Conservation (phyloP, 1,284 basidiomycete species). For the Marasmius fiardii region DNA sequence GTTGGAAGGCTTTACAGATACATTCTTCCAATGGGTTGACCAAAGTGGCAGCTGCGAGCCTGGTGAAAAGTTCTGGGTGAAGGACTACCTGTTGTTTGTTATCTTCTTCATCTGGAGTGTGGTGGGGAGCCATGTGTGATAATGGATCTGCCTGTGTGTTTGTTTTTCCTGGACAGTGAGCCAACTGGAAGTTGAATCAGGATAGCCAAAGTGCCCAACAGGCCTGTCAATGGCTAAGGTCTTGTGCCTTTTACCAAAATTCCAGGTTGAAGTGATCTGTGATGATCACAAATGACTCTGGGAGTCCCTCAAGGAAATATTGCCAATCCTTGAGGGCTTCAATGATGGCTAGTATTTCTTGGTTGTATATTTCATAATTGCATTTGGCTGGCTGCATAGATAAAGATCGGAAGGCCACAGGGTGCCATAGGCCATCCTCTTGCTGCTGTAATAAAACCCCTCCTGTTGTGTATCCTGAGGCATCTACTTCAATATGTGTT, state of each 20-base stretch:
- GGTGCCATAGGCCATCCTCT: conserved; percentile 7
- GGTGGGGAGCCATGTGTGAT: neutral
- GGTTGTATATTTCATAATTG: conserved; percentile 10
- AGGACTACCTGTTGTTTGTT: neutral
- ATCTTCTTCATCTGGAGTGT: neutral
- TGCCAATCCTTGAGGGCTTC: conserved; percentile 26
- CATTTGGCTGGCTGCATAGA: conserved; percentile 4
- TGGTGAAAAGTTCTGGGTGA: neutral
- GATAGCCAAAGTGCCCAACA: neutral
- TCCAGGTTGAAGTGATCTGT: neutral
- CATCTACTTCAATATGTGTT: conserved; percentile 7
- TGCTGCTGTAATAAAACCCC: conserved; percentile 8
- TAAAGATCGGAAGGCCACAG: conserved; percentile 3
- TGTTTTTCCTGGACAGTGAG: neutral
- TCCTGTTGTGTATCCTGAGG: conserved; percentile 5
- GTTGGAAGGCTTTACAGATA: too few relatives aligned
- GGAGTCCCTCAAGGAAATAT: conserved; percentile 19
- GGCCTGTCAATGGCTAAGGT: neutral
- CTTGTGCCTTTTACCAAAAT: neutral
- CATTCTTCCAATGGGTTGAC: neutral
- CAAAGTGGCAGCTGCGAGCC: neutral
- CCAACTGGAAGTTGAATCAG: neutral
- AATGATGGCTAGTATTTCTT: conserved; percentile 26
- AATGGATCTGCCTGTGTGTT: neutral
- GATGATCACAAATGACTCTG: neutral